These are phyloP conservation scores for Deakozyma indianensis DNA, from an alignment of 805 yeast genomes.

Conservation along the genomic window DNA sequence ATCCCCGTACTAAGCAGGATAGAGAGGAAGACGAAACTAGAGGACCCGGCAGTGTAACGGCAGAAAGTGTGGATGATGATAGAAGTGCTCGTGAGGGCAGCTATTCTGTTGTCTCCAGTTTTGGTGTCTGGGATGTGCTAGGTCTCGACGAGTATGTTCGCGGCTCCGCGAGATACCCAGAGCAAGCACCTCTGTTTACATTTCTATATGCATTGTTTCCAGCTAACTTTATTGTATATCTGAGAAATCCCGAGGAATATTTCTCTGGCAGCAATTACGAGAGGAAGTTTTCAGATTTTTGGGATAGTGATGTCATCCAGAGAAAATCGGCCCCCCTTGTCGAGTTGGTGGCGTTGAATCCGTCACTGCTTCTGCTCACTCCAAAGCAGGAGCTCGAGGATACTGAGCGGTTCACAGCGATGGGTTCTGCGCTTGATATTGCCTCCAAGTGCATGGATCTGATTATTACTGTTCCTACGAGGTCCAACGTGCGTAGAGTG, in stretches of 20 bases:
- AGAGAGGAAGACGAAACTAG: conserved; percentile 4
- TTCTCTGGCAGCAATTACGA: conserved; percentile 11
- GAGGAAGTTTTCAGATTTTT: conserved; percentile 15
- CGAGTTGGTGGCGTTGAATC: conserved; percentile 31
- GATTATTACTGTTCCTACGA: not conserved
- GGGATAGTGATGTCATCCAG: conserved; percentile 23
- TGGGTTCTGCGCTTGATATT: conserved; percentile 24
- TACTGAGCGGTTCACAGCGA: conserved; percentile 16
- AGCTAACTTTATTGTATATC: conserved; percentile 29
- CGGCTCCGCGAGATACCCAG: conserved; percentile 10
- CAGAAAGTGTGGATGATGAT: not conserved
- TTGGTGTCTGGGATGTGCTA: conserved; percentile 1
- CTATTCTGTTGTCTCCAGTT: not conserved
- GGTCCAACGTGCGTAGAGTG: not conserved
- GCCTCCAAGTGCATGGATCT: conserved; percentile 20
- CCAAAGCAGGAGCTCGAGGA: conserved; percentile 23
- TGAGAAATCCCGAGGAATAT: conserved; percentile 28
- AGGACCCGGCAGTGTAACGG: not conserved
- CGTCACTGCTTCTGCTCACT: conserved; percentile 27
- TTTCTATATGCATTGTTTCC: conserved; percentile 48
- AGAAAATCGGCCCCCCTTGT: conserved; percentile 18
- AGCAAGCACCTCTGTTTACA: conserved; percentile 27
- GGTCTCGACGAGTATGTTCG: not conserved
- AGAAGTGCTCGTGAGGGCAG: not conserved
- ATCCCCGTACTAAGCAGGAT: conserved; percentile 3